Base-by-base conservation (phyloP, 768 basidiomycete genomes). In the Botryobasidium botryosum region DNA sequence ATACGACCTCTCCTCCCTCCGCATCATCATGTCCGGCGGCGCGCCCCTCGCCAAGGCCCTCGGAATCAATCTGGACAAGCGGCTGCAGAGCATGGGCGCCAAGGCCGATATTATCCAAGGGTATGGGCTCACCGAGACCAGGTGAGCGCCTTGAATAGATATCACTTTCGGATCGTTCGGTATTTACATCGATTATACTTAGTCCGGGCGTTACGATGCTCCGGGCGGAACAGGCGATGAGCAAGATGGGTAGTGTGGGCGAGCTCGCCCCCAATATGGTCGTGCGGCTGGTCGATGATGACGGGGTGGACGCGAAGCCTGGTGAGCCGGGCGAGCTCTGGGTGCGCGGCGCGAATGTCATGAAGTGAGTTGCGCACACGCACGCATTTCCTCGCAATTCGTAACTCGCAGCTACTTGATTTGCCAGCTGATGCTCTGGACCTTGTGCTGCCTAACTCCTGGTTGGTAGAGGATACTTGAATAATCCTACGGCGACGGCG, bases 241-340 rank as follows among this genome's bases (percentile, higher is more conserved):
- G 65, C 15, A 79, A 76, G 51, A 57, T 73, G 20, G 82, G 81
- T 10, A 75, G 54, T 37, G 68, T 79, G 26, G 88, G 88, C 2
- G 52, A 68, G 4, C 62, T 90, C 2, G 59, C 87, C 23, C 76
- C 88, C 0, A 80, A 80, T 51, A 68, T 87, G 28, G 74, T 88
- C 56, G 75, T 78, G 2, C 69, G 79, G 5, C 57, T 94, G 6
- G 71, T 90, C 6, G 64, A 69, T 4, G 72, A 76, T 45, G 74
- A 74, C 2, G 75, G 72, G 0, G 65, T 70, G 6, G 56, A 59
- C 6, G 63, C 63, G 36, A 76, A 77, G 0, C 8, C 10, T 33
- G 31, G 31, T 8, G 65, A 77, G 45, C 64, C 71, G 0, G 86
- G 88, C 13, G 87, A 91, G 58, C 58, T 92, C 15, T 90, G 85